Evolutionary conservation across 192 early-diverging fungal genomes (phyloP), one percentile per base, ranked within the genome.

Genomic region (Coemansia asiatica): DNA sequence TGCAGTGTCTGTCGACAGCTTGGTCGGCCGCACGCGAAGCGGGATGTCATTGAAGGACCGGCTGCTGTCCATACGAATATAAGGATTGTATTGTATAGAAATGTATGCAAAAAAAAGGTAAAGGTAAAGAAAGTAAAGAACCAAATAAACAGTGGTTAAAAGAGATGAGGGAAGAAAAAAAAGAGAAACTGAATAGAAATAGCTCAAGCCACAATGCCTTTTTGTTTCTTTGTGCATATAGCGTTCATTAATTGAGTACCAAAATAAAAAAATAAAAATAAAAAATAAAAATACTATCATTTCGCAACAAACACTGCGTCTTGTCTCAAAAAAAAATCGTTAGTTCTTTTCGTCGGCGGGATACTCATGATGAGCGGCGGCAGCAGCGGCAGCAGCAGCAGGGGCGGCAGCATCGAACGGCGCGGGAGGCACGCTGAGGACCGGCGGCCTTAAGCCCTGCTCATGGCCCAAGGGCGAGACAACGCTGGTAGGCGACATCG

Each of bases 281-380:
- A n/a, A n/a, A n/a, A n/a, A n/a, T n/a, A n/a, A n/a, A n/a, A n/a
- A n/a, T n/a, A n/a, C n/a, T n/a, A n/a, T n/a, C n/a, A n/a, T n/a
- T n/a, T n/a, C n/a, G n/a, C n/a, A n/a, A n/a, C n/a, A n/a, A n/a
- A n/a, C n/a, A n/a, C n/a, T n/a, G n/a, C n/a, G n/a, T n/a, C n/a
- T n/a, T n/a, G n/a, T n/a, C n/a, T n/a, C n/a, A n/a, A n/a, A 33
- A 3, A 8, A 8, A 8, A 8, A 8, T 6, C 4, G 13, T 15
- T 44, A 44, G 9, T 13, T 44, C 57, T 59, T 59, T 59, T 59
- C 57, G 19, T 53, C 50, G 50, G 26, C 50, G 6, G 50, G 22
- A 22, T 23, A 53, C 50, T 22, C 50, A 13, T 53, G 50, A 53
- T 53, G 18, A 35, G 9, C 36, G 18, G 21, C 50, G 15, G 50